Base-by-base conservation (phyloP, 805 yeast genomes). In the Vanderwaltozyma polyspora region DNA sequence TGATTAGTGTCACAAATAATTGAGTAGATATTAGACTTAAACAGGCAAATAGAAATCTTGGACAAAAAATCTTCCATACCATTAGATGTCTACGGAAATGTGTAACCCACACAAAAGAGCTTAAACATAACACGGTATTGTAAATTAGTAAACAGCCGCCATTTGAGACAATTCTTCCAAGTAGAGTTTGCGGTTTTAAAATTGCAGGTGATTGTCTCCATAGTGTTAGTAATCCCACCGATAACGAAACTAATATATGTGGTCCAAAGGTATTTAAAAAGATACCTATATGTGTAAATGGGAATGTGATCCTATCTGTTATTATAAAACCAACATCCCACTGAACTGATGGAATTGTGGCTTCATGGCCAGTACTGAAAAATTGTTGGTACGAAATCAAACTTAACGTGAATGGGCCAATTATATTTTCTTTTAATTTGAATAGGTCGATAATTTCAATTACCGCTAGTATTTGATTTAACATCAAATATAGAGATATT, bases 31-130 rank as follows among this genome's bases (percentile, higher is more conserved):
- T 60, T 44, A 83, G 62, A 11, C 79, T 67, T 43, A 84, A 52
- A 3, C 80, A 86, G 29, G 89, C 86, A 47, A 86, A 68, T 83
- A 89, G 80, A 61, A 76, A 89, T 43, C 97, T 68, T 4, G 99
- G 99, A 1, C 97, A 96, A 62, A 91, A 91, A 22, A 91, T 82
- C 62, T 91, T 91, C 98, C 98, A 91, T 18, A 93, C 95, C 98
- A 91, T 91, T 46, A 91, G 67, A 61, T 91, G 99, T 44, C 99
- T 71, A 51, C 94, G 72, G 57, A 89, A 83, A 46, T 78, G 73
- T 10, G 85, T 76, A 0, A 94, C 86, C 67, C 85, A 85, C 8
- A 81, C 63, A 55, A 85, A 74, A n/a, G 93, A 74, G 33, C 82
- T 72, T 36, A 81, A 60, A 25, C 91, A 74, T 11, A 81, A 60